These are phyloP conservation scores for Vinca minor DNA, from an alignment of 257 asterid genomes.

Conservation along the genomic window DNA sequence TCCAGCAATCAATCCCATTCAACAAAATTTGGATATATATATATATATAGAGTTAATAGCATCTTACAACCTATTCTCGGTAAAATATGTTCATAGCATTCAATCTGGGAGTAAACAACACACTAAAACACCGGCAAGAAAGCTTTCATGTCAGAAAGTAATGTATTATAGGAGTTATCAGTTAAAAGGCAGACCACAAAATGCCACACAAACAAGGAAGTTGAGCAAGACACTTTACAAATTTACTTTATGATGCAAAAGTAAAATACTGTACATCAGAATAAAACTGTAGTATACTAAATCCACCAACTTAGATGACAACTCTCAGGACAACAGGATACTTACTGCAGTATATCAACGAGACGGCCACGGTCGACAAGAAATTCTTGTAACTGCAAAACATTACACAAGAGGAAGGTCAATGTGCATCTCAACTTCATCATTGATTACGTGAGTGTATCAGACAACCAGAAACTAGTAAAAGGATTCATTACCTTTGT, in stretches of 20 bases:
- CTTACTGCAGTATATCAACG: conserved; percentile 70
- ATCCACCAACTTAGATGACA: neutral
- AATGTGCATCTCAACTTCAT: neutral
- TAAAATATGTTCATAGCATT: too few relatives aligned
- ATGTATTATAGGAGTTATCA: too few relatives aligned
- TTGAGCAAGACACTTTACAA: neutral
- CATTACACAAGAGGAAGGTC: conserved; percentile 18
- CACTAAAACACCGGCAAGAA: too few relatives aligned
- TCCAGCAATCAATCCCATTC: neutral
- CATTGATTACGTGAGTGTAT: neutral
- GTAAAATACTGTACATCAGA: too few relatives aligned
- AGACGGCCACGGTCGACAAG: conserved; percentile 61
- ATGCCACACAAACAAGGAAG: neutral
- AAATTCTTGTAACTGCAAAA: conserved; percentile 54
- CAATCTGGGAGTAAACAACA: too few relatives aligned
- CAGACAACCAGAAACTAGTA: neutral
- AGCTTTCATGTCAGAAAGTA: too few relatives aligned
- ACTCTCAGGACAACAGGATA: neutral
- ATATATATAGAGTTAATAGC: neutral
- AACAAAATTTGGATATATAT: too few relatives aligned
- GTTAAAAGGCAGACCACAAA: neutral
- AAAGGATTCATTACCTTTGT: conserved; percentile 38
- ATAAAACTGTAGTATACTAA: too few relatives aligned
- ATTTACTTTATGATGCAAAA: neutral
- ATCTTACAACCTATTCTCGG: too few relatives aligned